Evolutionary conservation across 2,329 filamentous ascomycete genomes (phyloP).

Genomic region (Penicillium sp.): DNA sequence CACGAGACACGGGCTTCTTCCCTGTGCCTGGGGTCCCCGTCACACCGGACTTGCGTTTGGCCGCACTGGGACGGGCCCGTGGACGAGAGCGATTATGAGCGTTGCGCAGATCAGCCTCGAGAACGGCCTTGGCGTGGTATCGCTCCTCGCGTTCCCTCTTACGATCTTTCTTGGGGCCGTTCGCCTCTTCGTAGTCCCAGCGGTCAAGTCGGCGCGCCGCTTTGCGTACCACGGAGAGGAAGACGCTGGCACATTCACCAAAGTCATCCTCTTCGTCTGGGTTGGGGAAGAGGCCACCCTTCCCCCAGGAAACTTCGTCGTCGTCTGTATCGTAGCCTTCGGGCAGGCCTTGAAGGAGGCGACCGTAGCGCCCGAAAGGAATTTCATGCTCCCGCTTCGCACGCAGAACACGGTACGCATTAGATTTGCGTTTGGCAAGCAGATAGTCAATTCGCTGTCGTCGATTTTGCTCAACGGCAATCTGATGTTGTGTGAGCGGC

Average conservation of each 20-base stretch:
- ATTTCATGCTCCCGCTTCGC: conserved; percentile 41
- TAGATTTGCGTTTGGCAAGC: conserved; percentile 44
- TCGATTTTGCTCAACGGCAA: conserved; percentile 52
- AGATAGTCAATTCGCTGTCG: conserved; percentile 51
- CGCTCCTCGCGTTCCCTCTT: conserved; percentile 41
- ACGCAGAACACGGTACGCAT: conserved; percentile 40
- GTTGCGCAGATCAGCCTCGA: conserved; percentile 24
- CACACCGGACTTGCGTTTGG: conserved; percentile 33
- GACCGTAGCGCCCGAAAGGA: conserved; percentile 43
- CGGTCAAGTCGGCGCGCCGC: conserved; percentile 45
- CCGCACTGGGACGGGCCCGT: conserved; percentile 22
- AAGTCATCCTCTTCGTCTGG: conserved; percentile 48
- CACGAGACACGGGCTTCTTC: conserved; percentile 26
- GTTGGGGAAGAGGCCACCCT: conserved; percentile 45
- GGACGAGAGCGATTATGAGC: conserved; percentile 21
- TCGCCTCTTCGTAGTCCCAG: conserved; percentile 48
- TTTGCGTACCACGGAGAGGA: conserved; percentile 45
- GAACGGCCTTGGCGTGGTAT: conserved; percentile 30
- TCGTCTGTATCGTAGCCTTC: conserved; percentile 51
- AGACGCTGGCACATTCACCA: conserved; percentile 50
- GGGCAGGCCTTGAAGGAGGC: conserved; percentile 44
- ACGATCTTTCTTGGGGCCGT: conserved; percentile 40
- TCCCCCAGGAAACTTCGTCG: conserved; percentile 44
- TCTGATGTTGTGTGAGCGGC: conserved; percentile 52
- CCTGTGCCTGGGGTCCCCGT: conserved; percentile 19